Evolutionary conservation across 441 rosid species (phyloP).

Genomic region (Omphalea diandra): DNA sequence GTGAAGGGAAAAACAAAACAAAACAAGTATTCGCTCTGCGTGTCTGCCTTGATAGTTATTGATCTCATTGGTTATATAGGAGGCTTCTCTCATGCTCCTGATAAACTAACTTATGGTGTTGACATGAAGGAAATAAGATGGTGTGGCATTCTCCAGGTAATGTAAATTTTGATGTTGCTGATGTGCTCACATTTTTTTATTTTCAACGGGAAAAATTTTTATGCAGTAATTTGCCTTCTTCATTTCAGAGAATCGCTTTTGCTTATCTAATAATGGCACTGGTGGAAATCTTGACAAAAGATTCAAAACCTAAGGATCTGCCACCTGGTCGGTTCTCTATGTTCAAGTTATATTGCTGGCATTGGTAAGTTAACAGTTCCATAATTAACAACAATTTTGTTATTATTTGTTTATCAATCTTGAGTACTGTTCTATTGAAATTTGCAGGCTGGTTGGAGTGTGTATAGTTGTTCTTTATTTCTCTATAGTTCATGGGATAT

Average conservation of each 20-base stretch:
- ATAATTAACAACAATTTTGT: not conserved
- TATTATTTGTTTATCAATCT: constrained; percentile 1
- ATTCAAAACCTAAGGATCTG: constrained; percentile 28
- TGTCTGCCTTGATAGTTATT: constrained; percentile 8
- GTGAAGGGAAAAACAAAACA: too few relatives aligned
- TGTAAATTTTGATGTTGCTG: not conserved
- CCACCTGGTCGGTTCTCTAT: constrained; percentile 42
- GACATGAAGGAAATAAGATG: constrained; percentile 69
- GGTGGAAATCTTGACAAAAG: constrained; percentile 59
- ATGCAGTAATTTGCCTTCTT: constrained; percentile 9
- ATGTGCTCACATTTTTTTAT: not conserved
- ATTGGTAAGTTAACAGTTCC: constrained; percentile 47
- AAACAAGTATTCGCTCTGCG: too few relatives aligned
- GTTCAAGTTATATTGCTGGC: constrained; percentile 55
- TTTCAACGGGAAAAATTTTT: not conserved
- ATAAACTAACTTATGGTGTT: constrained; percentile 66
- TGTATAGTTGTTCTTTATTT: constrained; percentile 52
- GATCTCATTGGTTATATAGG: constrained; percentile 38
- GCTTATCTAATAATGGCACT: constrained; percentile 68
- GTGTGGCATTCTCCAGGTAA: constrained; percentile 94
- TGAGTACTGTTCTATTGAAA: constrained; percentile 1
- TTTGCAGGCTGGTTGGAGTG: constrained; percentile 63
- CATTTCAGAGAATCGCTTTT: constrained; percentile 75
- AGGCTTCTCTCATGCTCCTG: constrained; percentile 90
- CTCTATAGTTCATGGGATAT: constrained; percentile 54